phyloP scores from a whole-genome alignment of 2,329 filamentous ascomycete species.

The Karstenula rhodostoma region DNA sequence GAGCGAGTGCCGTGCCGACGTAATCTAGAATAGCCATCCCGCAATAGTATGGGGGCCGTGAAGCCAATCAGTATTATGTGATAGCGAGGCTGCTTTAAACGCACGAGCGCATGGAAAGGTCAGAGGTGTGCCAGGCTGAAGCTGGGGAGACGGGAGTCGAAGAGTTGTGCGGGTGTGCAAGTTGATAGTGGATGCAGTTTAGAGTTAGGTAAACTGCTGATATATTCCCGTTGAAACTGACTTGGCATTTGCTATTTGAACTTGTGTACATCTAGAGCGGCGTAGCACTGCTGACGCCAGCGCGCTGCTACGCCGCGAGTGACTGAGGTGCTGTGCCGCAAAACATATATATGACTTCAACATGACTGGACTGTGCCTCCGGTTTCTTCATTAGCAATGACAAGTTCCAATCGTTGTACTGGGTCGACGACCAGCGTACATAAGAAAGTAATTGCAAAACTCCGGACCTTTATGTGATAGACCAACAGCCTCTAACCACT shows the following conservation, averaged over 20 bases:
- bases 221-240: not conserved
- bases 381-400: no score
- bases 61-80: not conserved
- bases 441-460: no score
- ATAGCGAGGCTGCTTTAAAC: not conserved
- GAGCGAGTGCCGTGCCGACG: not conserved
- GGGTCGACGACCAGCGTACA: no score
- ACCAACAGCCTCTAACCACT: no score
- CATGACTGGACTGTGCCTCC: not conserved
- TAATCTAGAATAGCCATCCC: not conserved
- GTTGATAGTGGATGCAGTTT: not conserved
- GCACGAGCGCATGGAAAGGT: not conserved
- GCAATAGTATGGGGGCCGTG: not conserved
- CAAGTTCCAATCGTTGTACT: no score
- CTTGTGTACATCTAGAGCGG: not conserved
- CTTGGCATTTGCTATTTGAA: not conserved
- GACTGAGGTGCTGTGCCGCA: not conserved
- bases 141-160: not conserved
- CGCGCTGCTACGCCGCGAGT: not conserved
- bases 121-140: not conserved
- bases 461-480: no score
- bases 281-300: not conserved
- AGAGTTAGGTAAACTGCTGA: not conserved
- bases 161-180: no score
- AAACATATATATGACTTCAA: not conserved